Evolutionary conservation across 805 yeast species (phyloP), one percentile per base, ranked within the genome.

Genomic region (Sungouiella blattae): DNA sequence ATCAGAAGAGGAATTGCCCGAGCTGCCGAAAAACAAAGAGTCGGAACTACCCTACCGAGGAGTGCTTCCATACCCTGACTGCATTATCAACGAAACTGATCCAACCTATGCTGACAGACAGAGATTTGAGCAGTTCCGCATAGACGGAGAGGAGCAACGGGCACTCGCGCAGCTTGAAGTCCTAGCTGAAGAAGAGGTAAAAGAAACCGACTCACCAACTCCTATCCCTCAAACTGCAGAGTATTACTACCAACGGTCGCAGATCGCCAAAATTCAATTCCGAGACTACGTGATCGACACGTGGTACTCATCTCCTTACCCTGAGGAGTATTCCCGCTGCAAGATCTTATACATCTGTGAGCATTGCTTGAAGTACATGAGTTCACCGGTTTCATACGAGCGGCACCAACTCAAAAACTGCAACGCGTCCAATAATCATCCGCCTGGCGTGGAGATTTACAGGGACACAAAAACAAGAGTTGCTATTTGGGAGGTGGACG

Each of bases 231-330:
- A 29, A 14, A 41, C 33, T 20, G 43, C 39, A 21, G 30, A 56
- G 41, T 30, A 49, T 46, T 15, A 52, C 48, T 37, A 55, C 51
- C 28, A 41, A 26, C 51, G 60, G 33, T 64, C 73, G 16, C 68
- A 71, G 39, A 73, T 84, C 27, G 69, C 73, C 32, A 75, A 75
- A 37, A 80, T 89, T 16, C 87, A 80, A 48, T 78, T 89, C 45
- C 76, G 87, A 23, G 73, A 73, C 28, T 76, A 62, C 56, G 88
- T 83, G 53, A 85, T 93, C 18, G 84, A 83, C 41, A 86, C 96
- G 0, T 87, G 97, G 96, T 89, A 85, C 58, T 77, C 85, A 3
- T 80, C 96, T 0, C 98, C 98, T 1, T 93, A 86, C 54, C 97
- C 98, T 0, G 88, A 84, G 41, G 93, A 86, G 51, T 86, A 79